A percentile compares a stretch with the other conserved stretches of the same genome.
Conservation (phyloP, 768 basidiomycete genomes). For the Tephrocybe sp. region DNA sequence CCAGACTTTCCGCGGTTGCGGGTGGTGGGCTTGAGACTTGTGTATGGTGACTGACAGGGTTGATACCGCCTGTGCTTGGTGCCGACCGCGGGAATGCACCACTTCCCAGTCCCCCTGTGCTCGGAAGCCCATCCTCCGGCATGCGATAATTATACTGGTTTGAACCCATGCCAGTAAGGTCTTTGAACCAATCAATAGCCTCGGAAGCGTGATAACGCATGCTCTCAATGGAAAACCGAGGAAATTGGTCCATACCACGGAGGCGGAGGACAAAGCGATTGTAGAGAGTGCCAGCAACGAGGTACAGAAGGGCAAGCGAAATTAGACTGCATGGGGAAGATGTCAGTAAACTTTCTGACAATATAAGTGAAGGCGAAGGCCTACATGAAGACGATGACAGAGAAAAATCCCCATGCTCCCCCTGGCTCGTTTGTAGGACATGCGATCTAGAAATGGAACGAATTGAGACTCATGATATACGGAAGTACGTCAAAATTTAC, state of each 20-base stretch:
- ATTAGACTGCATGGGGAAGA: slow-evolving; percentile 38
- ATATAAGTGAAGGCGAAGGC: slow-evolving; percentile 24
- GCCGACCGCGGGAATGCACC: slow-evolving; percentile 6
- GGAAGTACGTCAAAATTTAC: slow-evolving; percentile 37
- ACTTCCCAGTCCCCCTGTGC: background rate
- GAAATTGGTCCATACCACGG: slow-evolving; percentile 71
- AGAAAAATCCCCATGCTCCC: slow-evolving; percentile 48
- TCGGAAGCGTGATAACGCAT: slow-evolving; percentile 47
- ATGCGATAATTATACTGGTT: slow-evolving; percentile 20
- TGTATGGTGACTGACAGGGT: slow-evolving; percentile 37
- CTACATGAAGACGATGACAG: slow-evolving; percentile 57
- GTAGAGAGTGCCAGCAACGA: slow-evolving; percentile 69
- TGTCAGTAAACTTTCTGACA: background rate
- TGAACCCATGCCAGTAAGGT: slow-evolving; percentile 25
- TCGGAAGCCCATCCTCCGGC: slow-evolving; percentile 1
- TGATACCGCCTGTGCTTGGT: slow-evolving; percentile 16
- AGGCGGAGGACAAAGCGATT: slow-evolving; percentile 74
- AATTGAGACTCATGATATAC: background rate
- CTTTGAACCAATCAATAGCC: slow-evolving; percentile 42
- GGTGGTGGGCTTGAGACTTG: slow-evolving; percentile 15
- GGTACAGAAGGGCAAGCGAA: slow-evolving; percentile 58
- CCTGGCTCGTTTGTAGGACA: slow-evolving; percentile 65
- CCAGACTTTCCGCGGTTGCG: background rate
- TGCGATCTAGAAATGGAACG: slow-evolving; percentile 47
- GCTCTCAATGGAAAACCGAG: slow-evolving; percentile 55